Conservation (phyloP, 1,284 basidiomycete genomes). For the Fereydounia khargensis region DNA sequence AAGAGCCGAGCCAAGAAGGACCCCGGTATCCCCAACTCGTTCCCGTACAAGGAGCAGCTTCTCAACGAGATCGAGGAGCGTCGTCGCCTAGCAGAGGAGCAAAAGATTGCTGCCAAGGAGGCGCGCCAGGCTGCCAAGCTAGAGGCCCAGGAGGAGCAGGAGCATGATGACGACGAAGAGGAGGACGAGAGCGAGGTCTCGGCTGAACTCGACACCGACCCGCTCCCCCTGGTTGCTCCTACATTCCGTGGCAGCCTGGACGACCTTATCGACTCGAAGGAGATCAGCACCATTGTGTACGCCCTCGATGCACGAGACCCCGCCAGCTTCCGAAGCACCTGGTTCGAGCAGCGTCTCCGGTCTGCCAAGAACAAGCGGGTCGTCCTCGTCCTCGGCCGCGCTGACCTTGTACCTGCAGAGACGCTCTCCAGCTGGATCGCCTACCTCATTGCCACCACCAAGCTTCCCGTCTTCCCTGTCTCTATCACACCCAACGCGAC, state of each 20-base stretch:
- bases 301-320: conserved; percentile 49
- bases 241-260: conserved; percentile 26
- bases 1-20: conserved; percentile 68
- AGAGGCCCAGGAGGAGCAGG: conserved; percentile 13
- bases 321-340: conserved; percentile 36
- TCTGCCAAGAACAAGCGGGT: conserved; percentile 19
- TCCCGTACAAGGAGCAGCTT: conserved; percentile 95
- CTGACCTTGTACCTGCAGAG: conserved; percentile 49
- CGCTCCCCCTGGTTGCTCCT: conserved; percentile 26
- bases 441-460: conserved; percentile 12
- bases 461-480: conserved; percentile 35
- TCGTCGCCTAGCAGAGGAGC: conserved; percentile 31
- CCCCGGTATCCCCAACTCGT: conserved; percentile 93
- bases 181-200: conserved; percentile 9
- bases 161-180: conserved; percentile 2
- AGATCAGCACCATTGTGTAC: conserved; percentile 36
- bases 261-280: conserved; percentile 17
- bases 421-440: conserved; percentile 40
- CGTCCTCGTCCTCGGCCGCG: conserved; percentile 32
- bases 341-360: conserved; percentile 32
- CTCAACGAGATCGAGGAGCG: conserved; percentile 68
- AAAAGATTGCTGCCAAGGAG: conserved; percentile 22
- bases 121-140: conserved; percentile 14
- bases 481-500: conserved; percentile 13
- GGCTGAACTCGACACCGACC: conserved; percentile 6